These are phyloP conservation scores for Rhodotorula sp. DNA, from an alignment of 1,284 basidiomycete species.

Conservation along the genomic window DNA sequence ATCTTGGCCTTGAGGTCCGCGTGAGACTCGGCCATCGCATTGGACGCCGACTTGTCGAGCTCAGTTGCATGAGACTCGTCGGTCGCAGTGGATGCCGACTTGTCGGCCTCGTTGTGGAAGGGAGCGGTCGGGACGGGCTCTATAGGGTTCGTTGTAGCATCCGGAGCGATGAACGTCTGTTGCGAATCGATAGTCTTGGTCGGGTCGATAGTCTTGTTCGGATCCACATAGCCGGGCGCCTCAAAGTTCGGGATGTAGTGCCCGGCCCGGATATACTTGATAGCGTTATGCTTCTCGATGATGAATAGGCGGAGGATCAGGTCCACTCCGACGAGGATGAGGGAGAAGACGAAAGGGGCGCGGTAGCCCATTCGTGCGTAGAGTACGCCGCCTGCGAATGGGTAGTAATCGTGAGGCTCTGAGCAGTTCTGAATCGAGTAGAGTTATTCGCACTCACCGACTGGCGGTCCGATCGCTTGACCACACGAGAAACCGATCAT, in stretches of 20 bases:
- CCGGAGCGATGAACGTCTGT: not conserved
- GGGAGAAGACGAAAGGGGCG: constrained; percentile 43
- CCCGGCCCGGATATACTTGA: constrained; percentile 27
- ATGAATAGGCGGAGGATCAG: constrained; percentile 39
- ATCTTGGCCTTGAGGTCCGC: not conserved
- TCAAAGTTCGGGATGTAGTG: constrained; percentile 31
- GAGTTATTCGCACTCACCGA: constrained; percentile 4
- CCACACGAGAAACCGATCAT: constrained; percentile 42
- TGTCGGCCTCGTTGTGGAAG: too few species aligned
- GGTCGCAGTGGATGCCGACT: too few species aligned
- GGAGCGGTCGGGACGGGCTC: not conserved
- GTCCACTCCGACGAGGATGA: constrained; percentile 39
- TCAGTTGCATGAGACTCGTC: too few species aligned
- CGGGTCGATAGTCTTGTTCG: not conserved
- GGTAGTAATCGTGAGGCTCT: not conserved
- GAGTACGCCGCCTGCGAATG: constrained; percentile 31
- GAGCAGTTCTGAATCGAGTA: too few species aligned
- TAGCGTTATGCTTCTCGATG: constrained; percentile 41
- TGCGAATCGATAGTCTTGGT: not conserved
- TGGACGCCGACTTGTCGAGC: too few species aligned
- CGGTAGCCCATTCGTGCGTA: constrained; percentile 42
- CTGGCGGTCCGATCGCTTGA: constrained; percentile 29
- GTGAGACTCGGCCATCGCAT: too few species aligned
- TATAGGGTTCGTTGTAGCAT: not conserved
- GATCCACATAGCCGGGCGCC: constrained; percentile 27